These are phyloP conservation scores for Erigeron canadensis DNA, from an alignment of 129 eudicot genomes.

Conservation along the genomic window DNA sequence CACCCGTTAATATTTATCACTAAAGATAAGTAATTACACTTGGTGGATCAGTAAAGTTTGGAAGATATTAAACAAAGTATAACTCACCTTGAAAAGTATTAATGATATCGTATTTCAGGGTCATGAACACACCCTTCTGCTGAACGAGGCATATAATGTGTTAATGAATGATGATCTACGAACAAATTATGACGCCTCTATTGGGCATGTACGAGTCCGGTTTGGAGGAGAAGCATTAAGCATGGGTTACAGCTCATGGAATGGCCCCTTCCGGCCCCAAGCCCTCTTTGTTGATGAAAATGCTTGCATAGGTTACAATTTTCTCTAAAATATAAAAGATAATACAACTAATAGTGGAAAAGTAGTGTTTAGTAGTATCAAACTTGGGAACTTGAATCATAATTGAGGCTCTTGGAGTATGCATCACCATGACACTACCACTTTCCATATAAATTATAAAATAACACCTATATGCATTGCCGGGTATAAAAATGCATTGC, in stretches of 20 bases:
- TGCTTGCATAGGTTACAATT: slow-evolving; percentile 57
- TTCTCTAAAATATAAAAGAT: neutral
- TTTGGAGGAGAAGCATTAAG: slow-evolving; percentile 26
- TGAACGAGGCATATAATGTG: slow-evolving; percentile 63
- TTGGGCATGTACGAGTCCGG: slow-evolving; percentile 35
- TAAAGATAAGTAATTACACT: neutral
- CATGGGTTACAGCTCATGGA: slow-evolving; percentile 67
- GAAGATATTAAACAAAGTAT: neutral
- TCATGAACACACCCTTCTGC: slow-evolving; percentile 53
- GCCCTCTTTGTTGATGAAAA: slow-evolving; percentile 76
- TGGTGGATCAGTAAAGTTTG: slow-evolving; percentile 6
- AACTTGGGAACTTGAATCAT: neutral
- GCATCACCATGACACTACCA: neutral
- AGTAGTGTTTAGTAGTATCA: slow-evolving; percentile 14
- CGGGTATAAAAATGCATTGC: no score
- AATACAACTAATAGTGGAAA: neutral
- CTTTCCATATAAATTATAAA: no score
- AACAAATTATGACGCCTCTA: slow-evolving; percentile 56
- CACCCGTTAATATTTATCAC: neutral
- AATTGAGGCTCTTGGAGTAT: neutral
- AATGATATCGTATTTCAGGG: slow-evolving; percentile 42
- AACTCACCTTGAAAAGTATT: neutral
- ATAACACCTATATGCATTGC: no score
- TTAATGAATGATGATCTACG: slow-evolving; percentile 58
- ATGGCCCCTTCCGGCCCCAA: slow-evolving; percentile 61